Base-by-base conservation (phyloP, 2,329 filamentous ascomycete genomes). In the Exserohilum turcica region DNA sequence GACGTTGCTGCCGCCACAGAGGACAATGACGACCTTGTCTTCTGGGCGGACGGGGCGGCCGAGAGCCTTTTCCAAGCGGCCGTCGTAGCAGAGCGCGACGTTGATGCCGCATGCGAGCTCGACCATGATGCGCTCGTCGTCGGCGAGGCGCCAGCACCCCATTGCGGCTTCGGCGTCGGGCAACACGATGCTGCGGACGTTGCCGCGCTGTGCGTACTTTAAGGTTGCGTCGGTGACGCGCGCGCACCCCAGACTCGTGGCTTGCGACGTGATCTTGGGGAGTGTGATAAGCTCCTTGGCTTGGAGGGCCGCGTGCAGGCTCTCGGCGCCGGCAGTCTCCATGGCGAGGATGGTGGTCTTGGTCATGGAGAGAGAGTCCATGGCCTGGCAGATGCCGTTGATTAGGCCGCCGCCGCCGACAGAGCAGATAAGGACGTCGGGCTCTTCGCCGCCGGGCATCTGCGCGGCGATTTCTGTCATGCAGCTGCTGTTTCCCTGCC, bases 31-130 rank as follows among this genome's bases (percentile, higher is more conserved):
- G 5, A 97, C 83, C 60, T 90, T 90, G 70, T 86, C 88, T 52
- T 82, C 77, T 0, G 79, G 78, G 75, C 82, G 86, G 58, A 91
- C 81, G 29, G 82, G 81, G 28, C 87, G 84, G 0, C 92, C 76
- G 8, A 85, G 62, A 2, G 71, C 76, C 62, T 80, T 79, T 66
- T 86, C 82, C 66, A 95, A 69, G 35, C 82, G 74, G 0, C 83
- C 85, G 35, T 83, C 84, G 65, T 91, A 91, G 53, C 81, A 86
- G 3, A 84, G 72, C 1, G 88, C 90, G 10, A 96, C 76, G 46
- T 88, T 89, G 5, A 93, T 91, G 0, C 92, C 92, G 71, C 93
- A 97, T 0, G 92, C 86, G 31, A 88, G 79, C 77, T 97, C 93
- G 3, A 96, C 90, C 52, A 96, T 78, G 51, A 93, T 77, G 21